Evolutionary conservation across 2,329 filamentous ascomycete genomes (phyloP).

Genomic region (Cadophora gregata): DNA sequence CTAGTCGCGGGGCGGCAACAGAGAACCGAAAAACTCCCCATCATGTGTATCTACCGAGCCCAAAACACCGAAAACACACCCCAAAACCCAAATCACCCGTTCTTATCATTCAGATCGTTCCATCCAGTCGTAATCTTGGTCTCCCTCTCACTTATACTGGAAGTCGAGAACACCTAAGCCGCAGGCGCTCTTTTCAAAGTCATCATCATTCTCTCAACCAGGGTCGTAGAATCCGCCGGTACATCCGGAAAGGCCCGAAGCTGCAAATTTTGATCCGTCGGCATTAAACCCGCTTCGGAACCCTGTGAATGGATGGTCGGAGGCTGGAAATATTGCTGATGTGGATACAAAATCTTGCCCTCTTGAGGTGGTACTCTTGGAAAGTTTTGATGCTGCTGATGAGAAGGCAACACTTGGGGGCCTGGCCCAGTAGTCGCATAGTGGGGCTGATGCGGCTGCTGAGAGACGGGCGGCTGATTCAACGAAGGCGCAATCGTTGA

Average conservation of each 20-base stretch:
- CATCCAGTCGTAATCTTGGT: slow-evolving; percentile 16
- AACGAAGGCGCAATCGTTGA: not conserved
- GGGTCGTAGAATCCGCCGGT: slow-evolving; percentile 44
- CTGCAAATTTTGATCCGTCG: slow-evolving; percentile 11
- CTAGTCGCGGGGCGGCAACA: not conserved
- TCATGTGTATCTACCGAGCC: not conserved
- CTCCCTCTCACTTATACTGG: slow-evolving; percentile 11
- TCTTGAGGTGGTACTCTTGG: slow-evolving; percentile 1
- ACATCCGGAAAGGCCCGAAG: slow-evolving; percentile 42
- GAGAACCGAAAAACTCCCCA: not conserved
- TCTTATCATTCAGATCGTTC: not conserved
- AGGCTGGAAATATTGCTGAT: slow-evolving; percentile 19
- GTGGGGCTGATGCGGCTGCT: slow-evolving; percentile 22
- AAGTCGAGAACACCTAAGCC: not conserved
- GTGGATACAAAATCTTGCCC: slow-evolving; percentile 14
- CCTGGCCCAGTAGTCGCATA: not conserved
- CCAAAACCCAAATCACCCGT: not conserved
- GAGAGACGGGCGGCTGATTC: slow-evolving; percentile 4
- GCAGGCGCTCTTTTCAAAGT: slow-evolving; percentile 51
- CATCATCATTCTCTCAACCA: slow-evolving; percentile 59
- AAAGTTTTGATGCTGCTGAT: slow-evolving; percentile 9
- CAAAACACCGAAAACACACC: not conserved
- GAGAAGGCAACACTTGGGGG: not conserved
- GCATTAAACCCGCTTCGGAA: slow-evolving; percentile 17
- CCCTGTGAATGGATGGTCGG: slow-evolving; percentile 16